Evolutionary conservation across 2,329 filamentous ascomycete genomes (phyloP).

Genomic region (Botrytis pseudocinerea): DNA sequence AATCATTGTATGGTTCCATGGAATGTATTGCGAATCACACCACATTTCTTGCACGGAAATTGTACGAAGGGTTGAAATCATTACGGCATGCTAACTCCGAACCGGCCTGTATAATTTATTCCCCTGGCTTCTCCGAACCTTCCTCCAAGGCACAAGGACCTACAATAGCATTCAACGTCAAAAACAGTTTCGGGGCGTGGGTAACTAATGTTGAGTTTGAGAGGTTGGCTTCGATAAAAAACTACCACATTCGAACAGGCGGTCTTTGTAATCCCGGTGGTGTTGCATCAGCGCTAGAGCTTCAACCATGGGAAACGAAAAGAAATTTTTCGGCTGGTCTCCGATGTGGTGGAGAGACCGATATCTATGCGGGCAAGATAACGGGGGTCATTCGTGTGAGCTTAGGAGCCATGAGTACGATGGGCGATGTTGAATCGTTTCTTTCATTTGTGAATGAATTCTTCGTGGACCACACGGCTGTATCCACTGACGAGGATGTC

Average conservation of each 20-base stretch:
- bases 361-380: constrained; percentile 80
- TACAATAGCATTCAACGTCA: constrained; percentile 80
- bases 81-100: constrained; percentile 66
- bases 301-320: constrained; percentile 79
- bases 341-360: constrained; percentile 79
- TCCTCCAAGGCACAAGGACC: constrained; percentile 60
- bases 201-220: constrained; percentile 82
- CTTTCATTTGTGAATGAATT: constrained; percentile 72
- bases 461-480: constrained; percentile 42
- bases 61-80: constrained; percentile 58
- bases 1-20: constrained; percentile 71
- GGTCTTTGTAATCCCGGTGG: constrained; percentile 92
- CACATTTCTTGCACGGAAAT: constrained; percentile 57
- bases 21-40: constrained; percentile 70
- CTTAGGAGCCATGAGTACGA: constrained; percentile 85
- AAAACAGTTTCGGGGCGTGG: constrained; percentile 68
- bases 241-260: constrained; percentile 83
- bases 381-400: constrained; percentile 86
- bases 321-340: constrained; percentile 83
- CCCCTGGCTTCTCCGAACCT: constrained; percentile 38
- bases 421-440: constrained; percentile 71
- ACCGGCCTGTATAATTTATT: constrained; percentile 40
- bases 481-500: not conserved
- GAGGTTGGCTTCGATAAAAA: constrained; percentile 75
- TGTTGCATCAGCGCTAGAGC: constrained; percentile 68